Conservation (phyloP, 2,329 filamentous ascomycete genomes). For the Fusarium proliferatum region DNA sequence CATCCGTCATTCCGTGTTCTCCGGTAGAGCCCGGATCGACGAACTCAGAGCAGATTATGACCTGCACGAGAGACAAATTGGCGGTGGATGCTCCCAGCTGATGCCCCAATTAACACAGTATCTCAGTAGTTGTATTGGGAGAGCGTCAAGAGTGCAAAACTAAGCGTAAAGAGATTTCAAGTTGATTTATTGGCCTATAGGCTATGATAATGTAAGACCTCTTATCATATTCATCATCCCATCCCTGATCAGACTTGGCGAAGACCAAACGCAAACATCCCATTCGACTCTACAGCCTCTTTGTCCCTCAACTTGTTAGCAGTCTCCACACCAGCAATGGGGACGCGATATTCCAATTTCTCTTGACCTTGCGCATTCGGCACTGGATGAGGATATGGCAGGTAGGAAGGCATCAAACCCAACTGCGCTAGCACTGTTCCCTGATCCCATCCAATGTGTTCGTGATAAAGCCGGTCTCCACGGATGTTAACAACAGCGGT, state of each 20-base stretch:
- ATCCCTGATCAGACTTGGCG: not conserved
- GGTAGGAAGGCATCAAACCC: constrained; percentile 66
- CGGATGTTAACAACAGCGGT: constrained; percentile 72
- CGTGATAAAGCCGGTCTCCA: constrained; percentile 72
- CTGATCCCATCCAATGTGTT: constrained; percentile 77
- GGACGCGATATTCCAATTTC: constrained; percentile 47
- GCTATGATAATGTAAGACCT: not conserved
- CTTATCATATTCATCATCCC: not conserved
- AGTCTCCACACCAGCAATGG: constrained; percentile 47
- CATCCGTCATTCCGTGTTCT: not conserved
- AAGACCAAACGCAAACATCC: constrained; percentile 41
- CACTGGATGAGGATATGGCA: constrained; percentile 69
- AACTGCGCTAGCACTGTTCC: constrained; percentile 70
- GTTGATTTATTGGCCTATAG: not conserved
- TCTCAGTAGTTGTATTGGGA: not conserved
- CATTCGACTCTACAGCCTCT: constrained; percentile 46
- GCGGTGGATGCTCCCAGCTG: not conserved
- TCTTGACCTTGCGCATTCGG: constrained; percentile 48
- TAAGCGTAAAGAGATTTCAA: not conserved
- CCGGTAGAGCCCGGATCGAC: not conserved
- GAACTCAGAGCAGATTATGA: not conserved
- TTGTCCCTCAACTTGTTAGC: constrained; percentile 48
- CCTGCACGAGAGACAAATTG: not conserved
- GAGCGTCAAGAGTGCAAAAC: not conserved
- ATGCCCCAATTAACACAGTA: not conserved